phyloP scores from a whole-genome alignment of 2,329 filamentous ascomycete species.

The Neoscytalidium dimidiatum region DNA sequence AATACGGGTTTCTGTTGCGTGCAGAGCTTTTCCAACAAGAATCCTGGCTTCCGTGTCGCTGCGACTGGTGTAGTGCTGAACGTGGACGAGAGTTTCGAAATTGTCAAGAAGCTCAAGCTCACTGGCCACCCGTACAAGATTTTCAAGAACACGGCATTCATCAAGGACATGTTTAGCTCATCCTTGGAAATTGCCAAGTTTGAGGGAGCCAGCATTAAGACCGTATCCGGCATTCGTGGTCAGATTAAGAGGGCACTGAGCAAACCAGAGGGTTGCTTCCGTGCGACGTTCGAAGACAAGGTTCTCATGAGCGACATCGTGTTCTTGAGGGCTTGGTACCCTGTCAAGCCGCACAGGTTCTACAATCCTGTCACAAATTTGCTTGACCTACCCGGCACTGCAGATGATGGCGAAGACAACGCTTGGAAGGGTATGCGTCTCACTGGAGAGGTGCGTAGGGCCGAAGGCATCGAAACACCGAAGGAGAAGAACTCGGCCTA shows the following conservation, averaged over 20 bases:
- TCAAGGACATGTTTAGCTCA: slow-evolving; percentile 97
- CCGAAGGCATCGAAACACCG: slow-evolving; percentile 73
- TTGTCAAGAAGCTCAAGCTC: slow-evolving; percentile 98
- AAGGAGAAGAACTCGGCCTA: slow-evolving; percentile 84
- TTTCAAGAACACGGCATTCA: slow-evolving; percentile 98
- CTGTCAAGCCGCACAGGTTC: slow-evolving; percentile 91
- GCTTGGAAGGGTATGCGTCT: slow-evolving; percentile 90
- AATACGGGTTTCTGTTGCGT: slow-evolving; percentile 96
- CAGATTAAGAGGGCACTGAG: slow-evolving; percentile 95
- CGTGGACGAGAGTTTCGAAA: slow-evolving; percentile 94
- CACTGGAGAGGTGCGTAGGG: slow-evolving; percentile 85
- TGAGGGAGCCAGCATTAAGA: slow-evolving; percentile 92
- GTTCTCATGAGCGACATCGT: slow-evolving; percentile 95
- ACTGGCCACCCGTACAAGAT: slow-evolving; percentile 95
- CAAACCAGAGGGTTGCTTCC: slow-evolving; percentile 93
- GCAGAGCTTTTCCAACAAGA: slow-evolving; percentile 81
- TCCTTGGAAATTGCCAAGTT: slow-evolving; percentile 97
- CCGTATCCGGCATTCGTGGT: slow-evolving; percentile 90
- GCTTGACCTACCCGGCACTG: slow-evolving; percentile 57
- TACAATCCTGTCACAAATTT: slow-evolving; percentile 96
- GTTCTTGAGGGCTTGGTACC: slow-evolving; percentile 95
- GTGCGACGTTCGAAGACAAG: slow-evolving; percentile 98
- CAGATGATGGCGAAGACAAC: slow-evolving; percentile 30
- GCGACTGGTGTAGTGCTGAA: slow-evolving; percentile 91
- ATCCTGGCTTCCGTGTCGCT: slow-evolving; percentile 88